phyloP scores from a whole-genome alignment of 331 rosid genomes.

The Quercus lobata region DNA sequence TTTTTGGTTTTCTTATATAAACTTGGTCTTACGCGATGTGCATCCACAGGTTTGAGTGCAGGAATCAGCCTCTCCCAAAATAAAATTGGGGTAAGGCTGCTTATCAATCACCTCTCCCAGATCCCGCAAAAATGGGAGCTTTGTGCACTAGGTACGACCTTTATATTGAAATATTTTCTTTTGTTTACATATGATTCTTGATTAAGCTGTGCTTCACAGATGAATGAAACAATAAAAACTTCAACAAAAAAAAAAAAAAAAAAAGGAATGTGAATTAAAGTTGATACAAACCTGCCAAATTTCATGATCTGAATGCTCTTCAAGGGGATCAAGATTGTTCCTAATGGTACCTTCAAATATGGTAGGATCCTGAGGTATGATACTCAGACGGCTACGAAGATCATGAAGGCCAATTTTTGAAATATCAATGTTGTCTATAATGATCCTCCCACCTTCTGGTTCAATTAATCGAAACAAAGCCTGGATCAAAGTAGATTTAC shows the following conservation, averaged over 20 bases:
- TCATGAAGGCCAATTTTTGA: conserved; percentile 85
- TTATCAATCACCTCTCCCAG: too few relatives aligned
- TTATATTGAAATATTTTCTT: too few relatives aligned
- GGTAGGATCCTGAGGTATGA: conserved; percentile 97
- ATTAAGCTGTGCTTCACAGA: not conserved
- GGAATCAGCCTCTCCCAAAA: too few relatives aligned
- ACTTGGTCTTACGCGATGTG: too few relatives aligned
- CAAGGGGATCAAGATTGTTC: conserved; percentile 86
- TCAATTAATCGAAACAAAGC: conserved; percentile 89
- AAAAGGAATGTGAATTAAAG: conserved; percentile 3
- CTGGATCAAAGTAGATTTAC: conserved; percentile 94
- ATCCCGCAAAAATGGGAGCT: too few relatives aligned
- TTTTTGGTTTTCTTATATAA: too few relatives aligned
- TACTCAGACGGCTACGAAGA: conserved; percentile 82
- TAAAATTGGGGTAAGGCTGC: too few relatives aligned
- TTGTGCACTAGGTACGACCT: too few relatives aligned
- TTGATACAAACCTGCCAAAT: conserved; percentile 70
- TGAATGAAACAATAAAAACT: not conserved
- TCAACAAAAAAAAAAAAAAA: not conserved
- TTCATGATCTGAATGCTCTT: conserved; percentile 78
- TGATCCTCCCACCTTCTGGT: conserved; percentile 70
- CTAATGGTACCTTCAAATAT: conserved; percentile 95
- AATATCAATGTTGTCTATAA: conserved; percentile 80
- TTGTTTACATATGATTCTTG: too few relatives aligned
- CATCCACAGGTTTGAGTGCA: too few relatives aligned